These are phyloP conservation scores for Lachnellula arida DNA, from an alignment of 2,329 filamentous ascomycete genomes.

Conservation along the genomic window DNA sequence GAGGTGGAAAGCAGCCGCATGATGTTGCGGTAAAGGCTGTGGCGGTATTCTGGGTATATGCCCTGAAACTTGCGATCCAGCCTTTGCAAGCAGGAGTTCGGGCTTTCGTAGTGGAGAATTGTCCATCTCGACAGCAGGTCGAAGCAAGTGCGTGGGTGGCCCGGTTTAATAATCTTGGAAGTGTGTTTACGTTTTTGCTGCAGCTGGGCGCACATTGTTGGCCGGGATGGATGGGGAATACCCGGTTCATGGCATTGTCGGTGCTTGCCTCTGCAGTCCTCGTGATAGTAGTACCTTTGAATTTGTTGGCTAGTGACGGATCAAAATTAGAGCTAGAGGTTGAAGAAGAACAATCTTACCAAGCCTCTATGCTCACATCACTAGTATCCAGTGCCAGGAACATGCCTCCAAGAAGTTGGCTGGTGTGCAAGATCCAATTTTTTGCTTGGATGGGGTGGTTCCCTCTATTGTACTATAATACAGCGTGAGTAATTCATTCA, in stretches of 20 bases:
- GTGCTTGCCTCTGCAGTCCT: constrained; percentile 15
- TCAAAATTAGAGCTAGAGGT: not conserved
- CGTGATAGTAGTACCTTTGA: constrained; percentile 11
- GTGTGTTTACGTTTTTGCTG: constrained; percentile 21
- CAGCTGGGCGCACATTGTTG: constrained; percentile 11
- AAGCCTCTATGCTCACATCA: not conserved
- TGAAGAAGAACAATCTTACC: not conserved
- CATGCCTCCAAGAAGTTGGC: constrained; percentile 15
- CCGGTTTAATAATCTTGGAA: constrained; percentile 29
- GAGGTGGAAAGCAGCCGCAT: not conserved
- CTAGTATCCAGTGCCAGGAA: not conserved
- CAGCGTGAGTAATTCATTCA: constrained; percentile 19
- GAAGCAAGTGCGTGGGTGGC: constrained; percentile 30
- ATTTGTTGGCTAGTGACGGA: constrained; percentile 9
- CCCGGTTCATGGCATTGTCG: constrained; percentile 22
- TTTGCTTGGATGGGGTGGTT: constrained; percentile 32
- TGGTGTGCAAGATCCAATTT: constrained; percentile 24
- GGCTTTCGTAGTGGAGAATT: constrained; percentile 28
- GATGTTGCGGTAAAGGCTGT: constrained; percentile 1
- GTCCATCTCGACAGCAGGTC: constrained; percentile 27
- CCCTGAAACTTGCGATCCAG: constrained; percentile 29
- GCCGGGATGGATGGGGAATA: constrained; percentile 6
- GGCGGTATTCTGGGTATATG: constrained; percentile 22
- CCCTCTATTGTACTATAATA: constrained; percentile 32
- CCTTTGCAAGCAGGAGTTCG: constrained; percentile 30